Percentiles rank a stretch among this genome's conserved stretches.
These are phyloP conservation scores for Capronia americana DNA, from an alignment of 2,329 filamentous ascomycete genomes.

Conservation along the genomic window DNA sequence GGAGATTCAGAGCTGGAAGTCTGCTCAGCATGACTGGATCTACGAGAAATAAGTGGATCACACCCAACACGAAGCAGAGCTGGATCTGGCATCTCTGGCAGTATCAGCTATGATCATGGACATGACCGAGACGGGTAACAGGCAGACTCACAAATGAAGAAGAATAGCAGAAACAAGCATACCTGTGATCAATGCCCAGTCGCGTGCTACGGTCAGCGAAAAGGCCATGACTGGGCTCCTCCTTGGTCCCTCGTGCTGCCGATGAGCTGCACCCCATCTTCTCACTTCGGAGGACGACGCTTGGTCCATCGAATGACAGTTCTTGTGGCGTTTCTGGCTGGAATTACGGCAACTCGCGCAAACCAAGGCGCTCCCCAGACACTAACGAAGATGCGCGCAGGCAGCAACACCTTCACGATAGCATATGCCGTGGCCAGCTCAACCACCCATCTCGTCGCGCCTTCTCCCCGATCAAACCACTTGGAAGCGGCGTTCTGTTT, in stretches of 20 bases:
- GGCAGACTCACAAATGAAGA: slow-evolving; percentile 19
- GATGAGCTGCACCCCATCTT: not conserved
- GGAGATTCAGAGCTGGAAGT: slow-evolving; percentile 86
- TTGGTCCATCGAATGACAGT: slow-evolving; percentile 46
- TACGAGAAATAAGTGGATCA: slow-evolving; percentile 74
- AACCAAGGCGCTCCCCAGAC: slow-evolving; percentile 94
- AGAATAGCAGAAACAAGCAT: slow-evolving; percentile 13
- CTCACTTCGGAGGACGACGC: not conserved
- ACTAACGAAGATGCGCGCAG: slow-evolving; percentile 76
- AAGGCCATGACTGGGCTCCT: slow-evolving; percentile 34
- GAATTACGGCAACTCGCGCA: slow-evolving; percentile 68
- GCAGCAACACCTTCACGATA: slow-evolving; percentile 83
- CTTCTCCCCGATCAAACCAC: slow-evolving; percentile 44
- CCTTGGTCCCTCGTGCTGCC: not conserved
- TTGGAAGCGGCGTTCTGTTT: slow-evolving; percentile 13
- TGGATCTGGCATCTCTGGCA: slow-evolving; percentile 1
- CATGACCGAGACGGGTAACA: slow-evolving; percentile 6
- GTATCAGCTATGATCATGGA: slow-evolving; percentile 9
- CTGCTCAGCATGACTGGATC: slow-evolving; percentile 86
- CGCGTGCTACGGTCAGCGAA: not conserved
- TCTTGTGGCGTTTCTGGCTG: slow-evolving; percentile 50
- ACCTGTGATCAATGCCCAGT: not conserved
- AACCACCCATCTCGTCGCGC: slow-evolving; percentile 62
- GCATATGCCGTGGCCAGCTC: slow-evolving; percentile 88
- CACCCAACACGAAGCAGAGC: not conserved